Base-by-base conservation (phyloP, 345 rosid species). In the Durio zibethinus region DNA sequence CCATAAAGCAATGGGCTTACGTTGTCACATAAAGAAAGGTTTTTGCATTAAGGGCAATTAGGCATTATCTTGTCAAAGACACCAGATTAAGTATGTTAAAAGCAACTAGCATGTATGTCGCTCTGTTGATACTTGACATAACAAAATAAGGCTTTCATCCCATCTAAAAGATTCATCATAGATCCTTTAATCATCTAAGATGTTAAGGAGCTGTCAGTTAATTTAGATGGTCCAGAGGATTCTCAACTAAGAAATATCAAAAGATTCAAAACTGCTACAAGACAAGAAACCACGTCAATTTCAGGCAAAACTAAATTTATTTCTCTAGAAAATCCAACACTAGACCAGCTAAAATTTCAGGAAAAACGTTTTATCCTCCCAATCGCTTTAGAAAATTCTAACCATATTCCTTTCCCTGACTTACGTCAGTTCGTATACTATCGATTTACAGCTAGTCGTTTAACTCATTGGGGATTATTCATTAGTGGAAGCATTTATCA, bases 221-320 rank as follows among this genome's bases (percentile, higher is more conserved):
- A 25, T 56, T 16, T 29, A 70, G 35, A 48, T 54, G 18, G 33
- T 27, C 16, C 25, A 16, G 15, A 3, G 42, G 42, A 70, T 70
- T 31, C 59, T 27, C 42, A 29, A 1, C n/a, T 48, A 31, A 70
- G 43, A 68, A 25, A 36, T 20, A 33, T 18, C 10, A 63, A 23
- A 36, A 42, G 52, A 36, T 35, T 35, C 72, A 42, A 42, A 67
- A 12, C 18, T 0, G 35, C 12, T 23, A 31, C 16, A 23, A 66
- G 20, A 68, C 73, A 45, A 69, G 73, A 69, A 16, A 69, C 73
- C 73, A 23, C 10, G 25, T 21, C 4, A 42, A 57, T 57, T 61
- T 61, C 67, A 62, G 5, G 67, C 23, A 62, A 62, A 33, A 10
- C 43, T 33, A 62, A 16, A n/a, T 33, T 7, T 3, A 1, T 33